Conservation (phyloP, 78 protist genomes). For the Dictyostelium intermedium region DNA sequence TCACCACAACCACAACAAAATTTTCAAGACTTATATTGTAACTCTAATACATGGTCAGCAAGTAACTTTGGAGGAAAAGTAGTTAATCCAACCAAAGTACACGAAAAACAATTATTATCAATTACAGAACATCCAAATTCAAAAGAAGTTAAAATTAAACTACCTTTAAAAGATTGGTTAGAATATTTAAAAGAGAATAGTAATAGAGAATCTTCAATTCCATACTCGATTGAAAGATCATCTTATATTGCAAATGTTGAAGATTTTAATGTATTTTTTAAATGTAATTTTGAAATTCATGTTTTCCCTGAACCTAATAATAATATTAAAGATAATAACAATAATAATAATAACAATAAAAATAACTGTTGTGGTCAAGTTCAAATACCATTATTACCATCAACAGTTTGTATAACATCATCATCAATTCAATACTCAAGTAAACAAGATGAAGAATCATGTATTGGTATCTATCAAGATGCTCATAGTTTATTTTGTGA, state of each 20-base stretch:
- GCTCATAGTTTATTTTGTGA: slow-evolving; percentile 54
- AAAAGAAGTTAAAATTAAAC: slow-evolving; percentile 19
- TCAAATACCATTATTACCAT: slow-evolving; percentile 59
- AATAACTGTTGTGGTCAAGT: not conserved
- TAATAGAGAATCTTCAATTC: not conserved
- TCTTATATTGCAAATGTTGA: slow-evolving; percentile 28
- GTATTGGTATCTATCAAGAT: slow-evolving; percentile 31
- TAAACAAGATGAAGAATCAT: slow-evolving; percentile 20
- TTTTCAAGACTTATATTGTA: not conserved
- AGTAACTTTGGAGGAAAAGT: not conserved
- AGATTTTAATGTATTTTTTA: not conserved
- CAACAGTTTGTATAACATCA: slow-evolving; percentile 9
- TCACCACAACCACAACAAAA: not conserved
- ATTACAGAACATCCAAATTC: not conserved
- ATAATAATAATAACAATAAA: not conserved
- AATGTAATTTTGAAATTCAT: slow-evolving; percentile 49
- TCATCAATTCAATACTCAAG: not conserved
- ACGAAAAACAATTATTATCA: not conserved
- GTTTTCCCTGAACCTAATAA: not conserved
- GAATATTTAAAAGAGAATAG: not conserved
- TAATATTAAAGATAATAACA: not conserved
- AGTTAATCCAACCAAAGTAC: not conserved
- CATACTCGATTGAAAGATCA: slow-evolving; percentile 42
- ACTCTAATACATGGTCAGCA: not conserved
- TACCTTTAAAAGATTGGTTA: slow-evolving; percentile 44